Conservation (phyloP, 805 yeast genomes). For the Ogataea philodendri region DNA sequence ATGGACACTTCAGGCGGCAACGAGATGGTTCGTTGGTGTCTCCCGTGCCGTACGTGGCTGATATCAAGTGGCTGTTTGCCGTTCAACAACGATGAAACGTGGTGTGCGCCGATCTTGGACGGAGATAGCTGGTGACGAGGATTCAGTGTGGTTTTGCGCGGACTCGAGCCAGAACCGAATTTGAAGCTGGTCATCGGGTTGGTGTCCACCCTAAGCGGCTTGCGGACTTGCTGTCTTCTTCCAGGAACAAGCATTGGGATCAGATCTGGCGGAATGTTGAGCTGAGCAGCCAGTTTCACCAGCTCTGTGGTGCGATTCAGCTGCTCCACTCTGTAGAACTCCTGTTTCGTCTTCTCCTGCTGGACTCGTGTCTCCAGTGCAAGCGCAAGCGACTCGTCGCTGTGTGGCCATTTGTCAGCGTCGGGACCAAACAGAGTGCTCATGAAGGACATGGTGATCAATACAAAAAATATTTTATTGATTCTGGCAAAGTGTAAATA, state of each 20-base stretch:
- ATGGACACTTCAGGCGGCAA: constrained; percentile 38
- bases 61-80: constrained; percentile 26
- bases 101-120: constrained; percentile 69
- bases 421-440: constrained; percentile 52
- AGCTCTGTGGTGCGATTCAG: constrained; percentile 60
- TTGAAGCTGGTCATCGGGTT: constrained; percentile 29
- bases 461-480: constrained; percentile 1
- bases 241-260: constrained; percentile 56
- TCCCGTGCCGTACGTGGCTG: constrained; percentile 27
- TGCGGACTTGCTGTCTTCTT: constrained; percentile 2
- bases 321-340: constrained; percentile 63
- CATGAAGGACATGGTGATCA: constrained; percentile 38
- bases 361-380: constrained; percentile 62
- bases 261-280: constrained; percentile 61
- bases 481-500: constrained; percentile 2
- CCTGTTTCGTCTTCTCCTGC: constrained; percentile 83
- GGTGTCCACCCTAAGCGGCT: constrained; percentile 3
- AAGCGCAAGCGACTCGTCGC: constrained; percentile 55
- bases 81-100: constrained; percentile 48
- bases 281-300: constrained; percentile 54
- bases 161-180: constrained; percentile 31
- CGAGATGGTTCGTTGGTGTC: constrained; percentile 41
- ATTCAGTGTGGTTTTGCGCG: constrained; percentile 17
- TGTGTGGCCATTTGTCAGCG: constrained; percentile 50
- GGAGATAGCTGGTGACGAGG: constrained; percentile 27